A percentile compares a stretch with the other conserved stretches of the same genome.
Evolutionary conservation across 2,329 filamentous ascomycete genomes (phyloP).

Genomic region (Pseudogymnoascus sp.): DNA sequence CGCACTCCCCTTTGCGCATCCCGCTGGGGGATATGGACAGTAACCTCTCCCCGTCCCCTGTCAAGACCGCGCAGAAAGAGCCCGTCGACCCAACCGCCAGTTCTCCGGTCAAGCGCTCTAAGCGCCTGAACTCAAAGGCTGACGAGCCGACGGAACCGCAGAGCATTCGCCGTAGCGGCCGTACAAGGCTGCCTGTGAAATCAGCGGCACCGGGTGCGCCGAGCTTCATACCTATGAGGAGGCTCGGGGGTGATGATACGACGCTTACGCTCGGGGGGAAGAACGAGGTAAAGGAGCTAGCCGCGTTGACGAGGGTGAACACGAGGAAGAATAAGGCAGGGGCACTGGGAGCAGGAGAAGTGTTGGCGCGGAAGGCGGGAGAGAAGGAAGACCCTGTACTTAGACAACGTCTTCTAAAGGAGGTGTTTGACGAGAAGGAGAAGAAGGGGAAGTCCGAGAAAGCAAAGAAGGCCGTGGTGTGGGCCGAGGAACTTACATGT

Average conservation of each 20-base stretch:
- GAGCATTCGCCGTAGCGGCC: conserved; percentile 24
- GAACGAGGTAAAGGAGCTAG: conserved; percentile 22
- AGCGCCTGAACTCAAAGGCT: not conserved
- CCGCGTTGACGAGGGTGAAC: conserved; percentile 36
- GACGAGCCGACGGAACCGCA: not conserved
- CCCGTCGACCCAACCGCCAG: not conserved
- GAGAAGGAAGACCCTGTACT: conserved; percentile 34
- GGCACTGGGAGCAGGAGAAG: conserved; percentile 27
- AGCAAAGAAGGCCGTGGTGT: conserved; percentile 25
- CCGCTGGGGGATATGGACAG: conserved; percentile 21
- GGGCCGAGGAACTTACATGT: conserved; percentile 27
- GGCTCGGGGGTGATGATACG: conserved; percentile 26
- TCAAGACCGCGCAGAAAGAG: conserved; percentile 11
- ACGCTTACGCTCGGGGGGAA: conserved; percentile 20
- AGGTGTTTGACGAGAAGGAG: conserved; percentile 27
- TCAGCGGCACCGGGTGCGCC: conserved; percentile 20
- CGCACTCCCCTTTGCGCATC: conserved; percentile 27
- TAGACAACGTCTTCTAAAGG: conserved; percentile 29
- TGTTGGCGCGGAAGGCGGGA: conserved; percentile 29
- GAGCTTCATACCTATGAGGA: conserved; percentile 27
- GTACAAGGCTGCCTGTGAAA: conserved; percentile 27
- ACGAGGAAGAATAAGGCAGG: conserved; percentile 39
- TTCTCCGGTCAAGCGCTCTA: not conserved
- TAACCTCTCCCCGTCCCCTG: conserved; percentile 20
- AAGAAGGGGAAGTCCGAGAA: conserved; percentile 24